Conservation (phyloP, 345 rosid genomes). For the Gossypium ekmanianum region DNA sequence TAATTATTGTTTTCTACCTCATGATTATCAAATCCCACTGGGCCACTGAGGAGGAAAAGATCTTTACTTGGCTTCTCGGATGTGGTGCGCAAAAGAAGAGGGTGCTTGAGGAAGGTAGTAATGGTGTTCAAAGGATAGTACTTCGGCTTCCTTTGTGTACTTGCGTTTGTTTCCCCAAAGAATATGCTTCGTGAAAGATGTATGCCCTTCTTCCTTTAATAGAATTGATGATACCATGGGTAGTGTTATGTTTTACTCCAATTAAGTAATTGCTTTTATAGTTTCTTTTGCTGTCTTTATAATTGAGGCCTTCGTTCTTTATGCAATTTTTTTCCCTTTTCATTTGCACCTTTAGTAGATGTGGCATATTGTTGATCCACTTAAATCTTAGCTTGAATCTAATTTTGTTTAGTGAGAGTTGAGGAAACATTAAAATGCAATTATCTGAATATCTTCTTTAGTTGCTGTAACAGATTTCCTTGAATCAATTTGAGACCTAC, state of each 20-base stretch:
- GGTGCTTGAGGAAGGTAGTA: not conserved
- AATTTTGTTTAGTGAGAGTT: not conserved
- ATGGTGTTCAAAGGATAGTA: not conserved
- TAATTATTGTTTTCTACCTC: not conserved
- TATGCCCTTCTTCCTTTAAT: conserved; percentile 31
- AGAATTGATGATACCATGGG: conserved; percentile 36
- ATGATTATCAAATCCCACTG: not conserved
- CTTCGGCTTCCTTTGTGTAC: conserved; percentile 2
- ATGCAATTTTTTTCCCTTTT: not conserved
- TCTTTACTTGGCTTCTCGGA: not conserved
- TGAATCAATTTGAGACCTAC: not conserved
- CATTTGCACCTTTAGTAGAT: not conserved
- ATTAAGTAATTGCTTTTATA: not conserved
- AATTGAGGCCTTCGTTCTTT: not conserved
- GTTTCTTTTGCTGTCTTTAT: not conserved
- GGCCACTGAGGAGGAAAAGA: not conserved
- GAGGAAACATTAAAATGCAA: not conserved
- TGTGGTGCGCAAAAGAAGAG: not conserved
- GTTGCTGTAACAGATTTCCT: not conserved
- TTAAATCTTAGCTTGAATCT: not conserved
- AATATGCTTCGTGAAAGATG: conserved; percentile 25
- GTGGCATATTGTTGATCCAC: not conserved
- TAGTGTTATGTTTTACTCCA: conserved; percentile 13
- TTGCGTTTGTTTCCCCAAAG: conserved; percentile 11
- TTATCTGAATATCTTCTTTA: not conserved